Conservation (phyloP, 2,329 filamentous ascomycete species). For the Massarina eburnea region DNA sequence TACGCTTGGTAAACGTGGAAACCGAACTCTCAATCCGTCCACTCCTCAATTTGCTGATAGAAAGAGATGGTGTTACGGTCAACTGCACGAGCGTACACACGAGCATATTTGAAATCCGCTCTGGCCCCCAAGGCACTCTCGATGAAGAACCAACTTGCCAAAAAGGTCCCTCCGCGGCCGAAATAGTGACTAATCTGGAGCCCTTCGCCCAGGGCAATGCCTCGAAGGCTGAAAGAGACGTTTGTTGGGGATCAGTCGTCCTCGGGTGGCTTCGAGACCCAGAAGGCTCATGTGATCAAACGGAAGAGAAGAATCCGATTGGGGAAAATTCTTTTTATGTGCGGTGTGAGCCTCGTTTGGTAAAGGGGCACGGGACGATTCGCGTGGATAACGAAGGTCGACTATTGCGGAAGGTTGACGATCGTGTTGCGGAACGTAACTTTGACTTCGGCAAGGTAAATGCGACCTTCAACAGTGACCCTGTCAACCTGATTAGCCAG, state of each 20-base stretch:
- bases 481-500: constrained; percentile 26
- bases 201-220: constrained; percentile 13
- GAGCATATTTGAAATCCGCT: neutral
- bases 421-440: neutral
- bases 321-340: constrained; percentile 30
- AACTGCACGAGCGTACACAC: constrained; percentile 4
- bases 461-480: constrained; percentile 24
- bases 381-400: constrained; percentile 35
- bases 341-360: constrained; percentile 40
- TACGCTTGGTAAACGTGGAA: constrained; percentile 1
- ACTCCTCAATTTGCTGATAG: constrained; percentile 2
- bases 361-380: constrained; percentile 37
- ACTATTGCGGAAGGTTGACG: constrained; percentile 16
- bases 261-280: constrained; percentile 30
- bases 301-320: constrained; percentile 2
- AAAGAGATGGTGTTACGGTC: neutral
- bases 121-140: neutral
- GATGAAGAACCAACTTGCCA: constrained; percentile 1
- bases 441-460: neutral
- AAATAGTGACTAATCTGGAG: constrained; percentile 12
- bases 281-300: constrained; percentile 13
- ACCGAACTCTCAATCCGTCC: neutral
- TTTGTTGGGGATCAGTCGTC: constrained; percentile 24
- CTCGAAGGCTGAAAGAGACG: constrained; percentile 16
- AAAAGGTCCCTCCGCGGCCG: constrained; percentile 13